Evolutionary conservation across 2,329 filamentous ascomycete species (phyloP), one percentile per base, ranked within the genome.

Genomic region (Colletotrichum shisoi): DNA sequence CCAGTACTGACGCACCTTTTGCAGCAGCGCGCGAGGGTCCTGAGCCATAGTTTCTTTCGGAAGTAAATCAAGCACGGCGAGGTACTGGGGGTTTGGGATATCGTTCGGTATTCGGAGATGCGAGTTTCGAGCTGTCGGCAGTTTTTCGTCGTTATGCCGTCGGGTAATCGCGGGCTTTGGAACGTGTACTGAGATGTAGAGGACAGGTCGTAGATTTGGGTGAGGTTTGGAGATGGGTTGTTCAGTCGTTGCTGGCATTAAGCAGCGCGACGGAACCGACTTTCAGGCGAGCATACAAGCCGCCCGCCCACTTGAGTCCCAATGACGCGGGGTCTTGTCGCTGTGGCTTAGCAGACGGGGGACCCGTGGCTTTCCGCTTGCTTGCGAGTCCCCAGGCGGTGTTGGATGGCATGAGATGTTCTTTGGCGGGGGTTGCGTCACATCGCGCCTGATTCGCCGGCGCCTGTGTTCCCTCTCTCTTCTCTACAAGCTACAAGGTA

Each of bases 21-120:
- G 90, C 54, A 94, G 83, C 64, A 95, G 83, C 71, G 88, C 89
- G 77, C 90, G 88, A 70, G 91, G 91, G 78, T 94, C 91, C 83
- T 91, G 88, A 70, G 89, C 83, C 90, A 93, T 93, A 69, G 44
- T 66, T 62, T 80, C 74, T 66, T 62, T 80, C 74, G 66, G 21
- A 64, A 48, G 52, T 48, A 5, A 45, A 57, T 39, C 19, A 40
- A 48, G 52, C 40, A 53, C 42, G 11, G 24, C 34, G 56, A 17
- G 45, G 48, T 9, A n/a, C 40, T 48, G 31, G 17, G 24, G 27
- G 13, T 44, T 31, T 39, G 44, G 31, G 21, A n/a, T 57, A 17
- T 57, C 56, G 56, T 24, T 58, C 31, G 56, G 19, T 49, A 27
- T 37, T 64, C 54, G 54, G 61, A 31, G 13, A 37, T 11, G 4